Conservation (phyloP, 441 rosid genomes). For the Adansonia grandidieri region DNA sequence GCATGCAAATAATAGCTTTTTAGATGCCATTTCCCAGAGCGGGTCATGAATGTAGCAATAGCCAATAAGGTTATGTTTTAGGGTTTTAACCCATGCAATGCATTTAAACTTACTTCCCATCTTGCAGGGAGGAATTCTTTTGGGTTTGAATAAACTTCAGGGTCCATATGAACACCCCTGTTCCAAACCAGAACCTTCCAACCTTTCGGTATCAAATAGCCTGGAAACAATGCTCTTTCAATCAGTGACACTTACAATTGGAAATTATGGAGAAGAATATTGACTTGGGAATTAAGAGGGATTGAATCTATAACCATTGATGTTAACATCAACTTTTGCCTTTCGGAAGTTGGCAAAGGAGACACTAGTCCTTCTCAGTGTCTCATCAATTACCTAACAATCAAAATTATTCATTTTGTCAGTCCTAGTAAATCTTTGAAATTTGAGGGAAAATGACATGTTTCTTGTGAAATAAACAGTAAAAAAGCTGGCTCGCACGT, state of each 20-base stretch:
- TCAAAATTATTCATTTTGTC: no score
- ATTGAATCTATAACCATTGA: conserved; percentile 27
- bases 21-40: neutral
- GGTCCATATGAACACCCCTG: conserved; percentile 26
- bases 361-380: conserved; percentile 22
- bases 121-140: conserved; percentile 36
- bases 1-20: neutral
- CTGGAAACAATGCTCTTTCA: neutral
- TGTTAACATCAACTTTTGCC: conserved; percentile 27
- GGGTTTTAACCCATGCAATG: neutral
- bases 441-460: neutral
- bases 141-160: conserved; percentile 34
- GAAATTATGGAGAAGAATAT: neutral
- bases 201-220: conserved; percentile 35
- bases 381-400: conserved; percentile 30
- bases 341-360: conserved; percentile 22
- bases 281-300: neutral
- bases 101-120: conserved; percentile 40
- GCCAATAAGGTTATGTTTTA: neutral
- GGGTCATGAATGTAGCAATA: neutral
- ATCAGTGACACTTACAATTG: neutral
- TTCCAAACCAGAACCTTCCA: conserved; percentile 46
- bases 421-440: neutral
- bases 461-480: neutral
- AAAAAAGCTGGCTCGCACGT: no score